Percentiles rank a stretch among this genome's conserved stretches.
Conservation (phyloP, 1,139 yeast genomes). For the Saccharomycopsis hybrid region DNA sequence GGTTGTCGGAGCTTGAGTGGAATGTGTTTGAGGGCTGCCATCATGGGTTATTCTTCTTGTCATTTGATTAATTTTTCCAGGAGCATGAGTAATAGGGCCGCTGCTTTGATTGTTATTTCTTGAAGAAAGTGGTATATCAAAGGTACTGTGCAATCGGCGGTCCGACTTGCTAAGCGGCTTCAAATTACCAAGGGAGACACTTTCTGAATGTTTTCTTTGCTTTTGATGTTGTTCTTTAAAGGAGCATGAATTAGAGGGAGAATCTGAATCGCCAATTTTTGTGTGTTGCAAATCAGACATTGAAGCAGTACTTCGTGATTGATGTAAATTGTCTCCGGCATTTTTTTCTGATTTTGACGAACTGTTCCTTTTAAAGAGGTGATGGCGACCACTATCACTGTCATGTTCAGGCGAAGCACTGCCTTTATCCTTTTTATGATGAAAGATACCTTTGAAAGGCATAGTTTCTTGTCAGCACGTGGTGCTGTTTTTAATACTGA, state of each 20-base stretch:
- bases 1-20: not conserved
- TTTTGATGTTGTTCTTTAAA: no score
- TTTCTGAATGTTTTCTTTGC: slow-evolving; percentile 6
- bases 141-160: not conserved
- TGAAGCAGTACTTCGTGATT: not conserved
- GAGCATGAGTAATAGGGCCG: slow-evolving; percentile 14
- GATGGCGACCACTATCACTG: not conserved
- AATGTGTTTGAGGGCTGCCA: not conserved
- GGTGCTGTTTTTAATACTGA: no score
- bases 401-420: not conserved
- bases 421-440: not conserved
- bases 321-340: no score
- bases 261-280: no score
- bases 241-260: no score
- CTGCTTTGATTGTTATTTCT: not conserved
- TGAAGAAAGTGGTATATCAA: not conserved
- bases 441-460: slow-evolving; percentile 5
- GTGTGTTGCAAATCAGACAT: no score
- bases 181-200: slow-evolving; percentile 3
- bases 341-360: no score
- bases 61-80: slow-evolving; percentile 9
- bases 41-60: not conserved
- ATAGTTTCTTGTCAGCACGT: no score
- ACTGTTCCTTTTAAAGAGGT: not conserved
- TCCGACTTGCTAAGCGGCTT: not conserved